Percentiles rank a stretch among this genome's conserved stretches.
Evolutionary conservation across 345 rosid genomes (phyloP).

Genomic region (Salix brachista): DNA sequence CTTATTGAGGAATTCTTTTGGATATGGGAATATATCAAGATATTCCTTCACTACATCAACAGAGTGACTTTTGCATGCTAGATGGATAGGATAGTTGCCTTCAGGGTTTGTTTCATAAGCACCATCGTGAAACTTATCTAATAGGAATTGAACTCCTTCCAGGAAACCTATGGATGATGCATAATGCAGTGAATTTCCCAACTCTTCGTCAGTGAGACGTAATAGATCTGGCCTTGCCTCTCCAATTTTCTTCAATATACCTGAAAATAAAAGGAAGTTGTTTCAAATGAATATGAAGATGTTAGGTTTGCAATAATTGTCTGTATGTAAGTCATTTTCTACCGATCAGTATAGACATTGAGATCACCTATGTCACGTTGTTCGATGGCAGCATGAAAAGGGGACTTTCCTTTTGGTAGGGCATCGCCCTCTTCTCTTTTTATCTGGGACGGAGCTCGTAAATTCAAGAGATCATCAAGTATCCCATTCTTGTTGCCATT

Average conservation of each 20-base stretch:
- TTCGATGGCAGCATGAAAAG: background rate
- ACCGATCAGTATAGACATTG: background rate
- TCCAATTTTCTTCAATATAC: slow-evolving; percentile 1
- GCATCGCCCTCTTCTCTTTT: background rate
- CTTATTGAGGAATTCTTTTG: background rate
- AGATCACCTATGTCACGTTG: background rate
- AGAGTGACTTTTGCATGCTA: background rate
- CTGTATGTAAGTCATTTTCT: background rate
- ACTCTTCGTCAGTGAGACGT: slow-evolving; percentile 8
- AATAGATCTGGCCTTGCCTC: slow-evolving; percentile 11
- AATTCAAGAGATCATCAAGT: background rate
- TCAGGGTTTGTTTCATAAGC: background rate
- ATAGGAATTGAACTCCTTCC: background rate
- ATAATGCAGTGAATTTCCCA: slow-evolving; percentile 5
- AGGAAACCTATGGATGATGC: slow-evolving; percentile 4
- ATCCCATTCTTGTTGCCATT: background rate
- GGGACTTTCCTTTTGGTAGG: background rate
- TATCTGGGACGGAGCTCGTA: background rate
- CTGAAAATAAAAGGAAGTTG: background rate
- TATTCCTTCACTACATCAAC: background rate
- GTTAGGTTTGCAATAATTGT: background rate
- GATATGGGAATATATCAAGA: background rate
- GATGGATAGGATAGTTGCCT: background rate
- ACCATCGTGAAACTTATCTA: background rate
- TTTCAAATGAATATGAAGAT: background rate